phyloP scores from a whole-genome alignment of 2,329 filamentous ascomycete species.

The Colletotrichum sp. region DNA sequence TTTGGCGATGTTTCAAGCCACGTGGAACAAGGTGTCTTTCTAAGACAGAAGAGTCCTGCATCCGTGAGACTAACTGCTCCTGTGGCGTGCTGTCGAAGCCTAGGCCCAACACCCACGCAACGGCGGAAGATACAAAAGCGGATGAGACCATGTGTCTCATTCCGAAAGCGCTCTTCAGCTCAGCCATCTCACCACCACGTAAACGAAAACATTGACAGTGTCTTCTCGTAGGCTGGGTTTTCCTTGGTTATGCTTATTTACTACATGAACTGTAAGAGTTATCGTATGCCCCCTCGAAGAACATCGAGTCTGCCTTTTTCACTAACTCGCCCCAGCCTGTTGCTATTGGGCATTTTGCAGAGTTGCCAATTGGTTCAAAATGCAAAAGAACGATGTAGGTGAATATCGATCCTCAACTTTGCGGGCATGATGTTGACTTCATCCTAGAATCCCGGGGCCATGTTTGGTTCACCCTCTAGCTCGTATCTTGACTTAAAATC shows the following conservation, averaged over 20 bases:
- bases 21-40: rapidly evolving
- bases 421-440: neutral
- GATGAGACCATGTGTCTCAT: neutral
- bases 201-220: neutral
- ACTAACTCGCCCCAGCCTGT: neutral
- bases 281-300: neutral
- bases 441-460: neutral
- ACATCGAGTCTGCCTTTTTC: neutral
- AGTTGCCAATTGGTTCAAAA: neutral
- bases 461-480: neutral
- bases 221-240: neutral
- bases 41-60: neutral
- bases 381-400: neutral
- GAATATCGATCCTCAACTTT: neutral
- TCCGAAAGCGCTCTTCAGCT: neutral
- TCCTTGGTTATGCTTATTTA: neutral
- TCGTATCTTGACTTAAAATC: neutral
- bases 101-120: neutral
- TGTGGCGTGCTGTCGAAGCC: neutral
- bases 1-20: neutral
- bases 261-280: neutral
- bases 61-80: neutral
- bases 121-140: neutral
- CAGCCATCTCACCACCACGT: neutral
- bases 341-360: neutral